Conservation (phyloP, 225 moss, liverwort and hornwort genomes). For the Asterella californica region DNA sequence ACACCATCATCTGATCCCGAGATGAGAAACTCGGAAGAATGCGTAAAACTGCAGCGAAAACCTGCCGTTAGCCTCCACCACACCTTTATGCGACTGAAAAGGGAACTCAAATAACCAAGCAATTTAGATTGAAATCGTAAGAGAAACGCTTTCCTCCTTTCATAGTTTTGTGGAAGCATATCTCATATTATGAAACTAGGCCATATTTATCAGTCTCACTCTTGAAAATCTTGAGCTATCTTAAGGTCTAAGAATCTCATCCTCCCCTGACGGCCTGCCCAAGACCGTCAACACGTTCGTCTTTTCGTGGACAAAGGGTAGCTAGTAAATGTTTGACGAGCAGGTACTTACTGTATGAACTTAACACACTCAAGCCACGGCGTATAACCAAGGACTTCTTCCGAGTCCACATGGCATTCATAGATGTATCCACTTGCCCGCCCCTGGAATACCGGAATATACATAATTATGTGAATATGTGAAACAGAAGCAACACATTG, state of each 20-base stretch:
- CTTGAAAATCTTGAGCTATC: background rate
- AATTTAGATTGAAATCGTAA: background rate
- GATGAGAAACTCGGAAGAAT: conserved; percentile 63
- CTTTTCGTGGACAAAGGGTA: background rate
- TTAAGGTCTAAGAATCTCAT: background rate
- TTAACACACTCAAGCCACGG: conserved; percentile 61
- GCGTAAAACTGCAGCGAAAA: conserved; percentile 54
- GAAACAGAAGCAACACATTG: background rate
- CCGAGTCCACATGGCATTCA: conserved; percentile 74
- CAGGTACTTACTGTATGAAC: conserved; percentile 52
- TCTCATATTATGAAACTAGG: background rate
- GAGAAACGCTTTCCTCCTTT: background rate
- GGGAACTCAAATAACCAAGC: background rate
- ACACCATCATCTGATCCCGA: conserved; percentile 91
- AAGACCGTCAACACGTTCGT: background rate
- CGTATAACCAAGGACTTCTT: conserved; percentile 61
- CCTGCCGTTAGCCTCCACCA: background rate
- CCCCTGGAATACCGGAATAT: conserved; percentile 43
- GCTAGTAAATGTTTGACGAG: background rate
- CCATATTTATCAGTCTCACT: background rate
- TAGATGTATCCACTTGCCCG: conserved; percentile 70
- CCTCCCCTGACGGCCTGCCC: background rate
- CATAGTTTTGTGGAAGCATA: background rate
- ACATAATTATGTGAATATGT: background rate
- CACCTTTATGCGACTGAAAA: background rate